phyloP scores from a whole-genome alignment of 2,329 filamentous ascomycete species.

The Fusarium oxysporum region DNA sequence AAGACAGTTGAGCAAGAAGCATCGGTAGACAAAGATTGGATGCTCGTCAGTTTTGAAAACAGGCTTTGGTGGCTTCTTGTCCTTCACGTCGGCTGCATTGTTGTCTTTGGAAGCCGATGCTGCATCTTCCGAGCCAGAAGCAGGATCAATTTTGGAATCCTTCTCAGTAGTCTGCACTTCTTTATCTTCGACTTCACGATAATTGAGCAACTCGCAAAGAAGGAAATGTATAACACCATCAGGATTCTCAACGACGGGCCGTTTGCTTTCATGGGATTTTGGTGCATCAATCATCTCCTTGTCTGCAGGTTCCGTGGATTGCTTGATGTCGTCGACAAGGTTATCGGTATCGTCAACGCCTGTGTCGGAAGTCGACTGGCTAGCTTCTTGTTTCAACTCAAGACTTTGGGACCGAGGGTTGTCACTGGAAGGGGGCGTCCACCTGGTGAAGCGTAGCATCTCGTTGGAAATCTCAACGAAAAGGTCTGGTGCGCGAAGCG shows the following conservation, averaged over 20 bases:
- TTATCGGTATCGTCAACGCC: constrained; percentile 27
- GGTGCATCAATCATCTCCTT: constrained; percentile 72
- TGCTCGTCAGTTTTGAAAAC: constrained; percentile 93
- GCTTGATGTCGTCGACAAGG: constrained; percentile 61
- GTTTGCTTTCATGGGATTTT: constrained; percentile 78
- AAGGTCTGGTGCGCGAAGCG: constrained; percentile 82
- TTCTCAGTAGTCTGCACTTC: constrained; percentile 63
- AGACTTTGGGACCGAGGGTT: constrained; percentile 51
- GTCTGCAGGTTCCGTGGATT: constrained; percentile 68
- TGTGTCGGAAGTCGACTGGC: constrained; percentile 29
- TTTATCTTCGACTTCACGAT: constrained; percentile 91
- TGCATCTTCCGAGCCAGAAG: constrained; percentile 44
- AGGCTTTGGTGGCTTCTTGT: constrained; percentile 75
- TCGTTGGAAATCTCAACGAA: constrained; percentile 92
- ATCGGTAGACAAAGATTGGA: constrained; percentile 95
- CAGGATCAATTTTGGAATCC: constrained; percentile 53
- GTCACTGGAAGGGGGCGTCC: constrained; percentile 55
- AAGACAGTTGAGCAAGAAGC: constrained; percentile 92
- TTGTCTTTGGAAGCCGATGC: constrained; percentile 49
- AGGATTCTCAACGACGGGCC: constrained; percentile 88
- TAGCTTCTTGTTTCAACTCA: constrained; percentile 55
- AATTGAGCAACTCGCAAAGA: constrained; percentile 90
- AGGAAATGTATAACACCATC: constrained; percentile 97
- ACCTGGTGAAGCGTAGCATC: constrained; percentile 79
- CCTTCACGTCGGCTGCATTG: constrained; percentile 56